Evolutionary conservation across 129 eudicot genomes (phyloP), one percentile per base, ranked within the genome.

Genomic region (Flaveria bidentis): DNA sequence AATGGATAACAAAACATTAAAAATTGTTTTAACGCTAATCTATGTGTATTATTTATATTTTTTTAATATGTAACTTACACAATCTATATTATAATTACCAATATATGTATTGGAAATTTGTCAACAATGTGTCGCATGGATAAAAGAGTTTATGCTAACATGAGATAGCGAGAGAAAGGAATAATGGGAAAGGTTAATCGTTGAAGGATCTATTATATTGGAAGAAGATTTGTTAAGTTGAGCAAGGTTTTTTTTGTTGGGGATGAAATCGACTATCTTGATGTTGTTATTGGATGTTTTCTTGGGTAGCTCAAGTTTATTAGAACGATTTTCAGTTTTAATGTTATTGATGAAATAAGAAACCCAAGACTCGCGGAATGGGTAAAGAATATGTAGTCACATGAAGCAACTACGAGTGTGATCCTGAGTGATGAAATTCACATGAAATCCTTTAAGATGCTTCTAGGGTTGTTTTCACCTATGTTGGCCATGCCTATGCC

Each of bases 201-300:
- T 55, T 2, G 82, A 78, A 68, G 80, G 76, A 18, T 9, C 82
- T n/a, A 30, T 10, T 1, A 6, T 75, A 63, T 62, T 88, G 47
- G 88, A 88, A 64, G 85, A 78, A 6, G 86, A 82, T 88, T 83
- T 16, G 75, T 16, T 10, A 73, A 83, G 26, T 67, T 81, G 67
- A 86, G 90, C 85, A 81, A 86, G 69, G 90, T 1, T 88, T 71
- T 74, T 88, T 85, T 17, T 4, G 86, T 87, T 0, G 85, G 90
- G 0, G 90, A 88, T 4, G 75, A 79, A 0, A 71, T 85, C 46
- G 90, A 88, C 5, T 88, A 66, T 74, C 57, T 88, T 0, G 93
- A 88, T 79, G 70, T 88, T 23, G 84, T 83, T 45, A 46, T 88
- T 15, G 93, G 90, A 15, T 63, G 85, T 69, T 81, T 55, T 46